Evolutionary conservation across 2,329 filamentous ascomycete genomes (phyloP).

Genomic region (Calonectria montana): DNA sequence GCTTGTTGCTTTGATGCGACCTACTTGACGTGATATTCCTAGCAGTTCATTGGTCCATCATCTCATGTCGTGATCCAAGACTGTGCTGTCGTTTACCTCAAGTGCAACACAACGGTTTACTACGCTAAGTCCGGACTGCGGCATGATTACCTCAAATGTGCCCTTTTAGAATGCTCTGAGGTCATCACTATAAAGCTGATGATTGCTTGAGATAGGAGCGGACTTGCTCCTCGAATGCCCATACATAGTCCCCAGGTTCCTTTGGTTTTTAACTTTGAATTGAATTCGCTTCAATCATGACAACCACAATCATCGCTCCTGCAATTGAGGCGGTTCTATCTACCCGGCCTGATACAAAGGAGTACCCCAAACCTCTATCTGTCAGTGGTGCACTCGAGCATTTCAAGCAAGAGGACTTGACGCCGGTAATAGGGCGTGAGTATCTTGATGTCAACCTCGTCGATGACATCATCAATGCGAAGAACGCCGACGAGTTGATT

Average conservation of each 20-base stretch:
- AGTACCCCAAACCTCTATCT: background rate
- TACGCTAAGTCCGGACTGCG: background rate
- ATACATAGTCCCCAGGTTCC: background rate
- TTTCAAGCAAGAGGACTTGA: constrained; percentile 43
- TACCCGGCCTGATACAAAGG: background rate
- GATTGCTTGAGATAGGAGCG: background rate
- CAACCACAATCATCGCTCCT: background rate
- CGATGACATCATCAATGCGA: constrained; percentile 56
- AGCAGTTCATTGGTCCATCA: background rate
- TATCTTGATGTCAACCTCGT: constrained; percentile 62
- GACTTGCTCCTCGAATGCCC: background rate
- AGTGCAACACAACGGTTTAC: background rate
- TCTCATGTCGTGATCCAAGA: background rate
- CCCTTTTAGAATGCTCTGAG: background rate
- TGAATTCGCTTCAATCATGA: background rate
- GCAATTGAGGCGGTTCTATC: background rate
- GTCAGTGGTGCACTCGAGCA: constrained; percentile 18
- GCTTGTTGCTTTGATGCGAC: background rate
- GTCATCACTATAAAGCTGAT: background rate
- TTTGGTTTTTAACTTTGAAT: background rate
- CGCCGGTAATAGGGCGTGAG: constrained; percentile 67
- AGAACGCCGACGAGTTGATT: constrained; percentile 66
- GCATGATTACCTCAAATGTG: background rate
- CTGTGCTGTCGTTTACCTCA: background rate
- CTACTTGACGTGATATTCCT: background rate